These are phyloP conservation scores for Talaromyces amestolkiae DNA, from an alignment of 2,329 filamentous ascomycete species.

Conservation along the genomic window DNA sequence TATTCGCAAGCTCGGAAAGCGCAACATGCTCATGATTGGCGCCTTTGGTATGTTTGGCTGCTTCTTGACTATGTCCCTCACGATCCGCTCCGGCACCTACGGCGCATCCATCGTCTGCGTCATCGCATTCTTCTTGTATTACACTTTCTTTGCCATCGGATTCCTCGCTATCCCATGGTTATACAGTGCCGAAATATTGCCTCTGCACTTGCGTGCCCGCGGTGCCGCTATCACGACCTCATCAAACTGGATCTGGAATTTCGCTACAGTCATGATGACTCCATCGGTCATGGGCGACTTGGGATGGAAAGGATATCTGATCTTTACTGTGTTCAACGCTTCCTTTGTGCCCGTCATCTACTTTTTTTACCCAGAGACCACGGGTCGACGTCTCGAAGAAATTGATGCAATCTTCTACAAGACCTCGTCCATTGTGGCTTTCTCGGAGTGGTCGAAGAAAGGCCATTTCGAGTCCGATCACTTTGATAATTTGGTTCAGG, in stretches of 20 bases:
- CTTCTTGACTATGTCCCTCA: slow-evolving; percentile 19
- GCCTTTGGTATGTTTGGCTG: slow-evolving; percentile 20
- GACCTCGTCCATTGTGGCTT: slow-evolving; percentile 14
- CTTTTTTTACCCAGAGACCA: slow-evolving; percentile 27
- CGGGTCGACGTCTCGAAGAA: slow-evolving; percentile 24
- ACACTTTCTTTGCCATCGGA: slow-evolving; percentile 19
- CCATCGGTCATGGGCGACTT: slow-evolving; percentile 22
- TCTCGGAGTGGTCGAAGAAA: slow-evolving; percentile 19
- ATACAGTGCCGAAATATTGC: slow-evolving; percentile 21
- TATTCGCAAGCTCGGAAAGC: slow-evolving; percentile 16
- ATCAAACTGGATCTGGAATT: slow-evolving; percentile 26
- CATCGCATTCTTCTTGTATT: slow-evolving; percentile 21
- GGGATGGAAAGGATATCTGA: slow-evolving; percentile 25
- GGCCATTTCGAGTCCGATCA: slow-evolving; percentile 19
- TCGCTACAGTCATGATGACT: slow-evolving; percentile 25
- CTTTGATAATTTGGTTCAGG: slow-evolving; percentile 15
- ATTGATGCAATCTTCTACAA: slow-evolving; percentile 26
- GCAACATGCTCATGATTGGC: slow-evolving; percentile 20
- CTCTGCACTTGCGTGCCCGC: slow-evolving; percentile 19
- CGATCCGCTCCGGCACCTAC: slow-evolving; percentile 16
- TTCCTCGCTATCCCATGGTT: slow-evolving; percentile 20
- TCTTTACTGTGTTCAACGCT: slow-evolving; percentile 26
- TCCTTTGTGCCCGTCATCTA: slow-evolving; percentile 25
- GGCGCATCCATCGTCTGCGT: slow-evolving; percentile 20
- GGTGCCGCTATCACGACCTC: slow-evolving; percentile 23